Evolutionary conservation across 495 filamentous ascomycete species (phyloP), one percentile per base, ranked within the genome.

Genomic region (Elasticomyces elasticus): DNA sequence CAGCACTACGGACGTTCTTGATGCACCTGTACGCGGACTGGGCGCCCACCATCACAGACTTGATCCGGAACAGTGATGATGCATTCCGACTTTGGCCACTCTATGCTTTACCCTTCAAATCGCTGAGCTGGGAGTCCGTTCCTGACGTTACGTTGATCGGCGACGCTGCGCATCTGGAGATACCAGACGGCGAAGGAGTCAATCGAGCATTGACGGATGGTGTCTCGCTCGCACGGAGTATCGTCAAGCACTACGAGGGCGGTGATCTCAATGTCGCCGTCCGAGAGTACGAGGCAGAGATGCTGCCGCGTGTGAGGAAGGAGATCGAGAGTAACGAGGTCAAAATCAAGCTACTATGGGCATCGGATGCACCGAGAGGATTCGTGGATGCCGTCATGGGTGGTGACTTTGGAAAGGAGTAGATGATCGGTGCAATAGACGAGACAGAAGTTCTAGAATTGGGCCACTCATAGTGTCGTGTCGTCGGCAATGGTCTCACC

Each of bases 111-210:
- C 77, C 79, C 1, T 63, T 75, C 5, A 78, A 75, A 9, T 11
- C 28, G 5, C 30, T 68, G 24, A 58, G 54, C 5, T 85, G 79
- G 79, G 61, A 72, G 48, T 61, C 68, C 9, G 52, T 61, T 0
- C 53, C 67, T 0, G 72, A 74, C 5, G 65, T 76, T 5, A 79
- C 80, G 3, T 60, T 84, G 12, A 66, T 82, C 33, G 81, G 81
- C 6, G 80, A 83, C 64, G 77, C 81, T 4, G 81, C 81, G 11
- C 78, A 84, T 57, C 56, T 82, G 4, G 79, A 44, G 35, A 20
- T 13, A 2, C 22, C 35, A 10, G 23, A 17, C 9, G 52, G 52
- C 20, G 52, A 54, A 23, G 52, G 52, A 20, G 52, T 48, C 30
- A 54, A 54, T 22, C 13, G 22, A 15, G 41, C 52, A 7, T 6